Conservation (phyloP, 1,284 basidiomycete genomes). For the Ceratobasidium sp. region DNA sequence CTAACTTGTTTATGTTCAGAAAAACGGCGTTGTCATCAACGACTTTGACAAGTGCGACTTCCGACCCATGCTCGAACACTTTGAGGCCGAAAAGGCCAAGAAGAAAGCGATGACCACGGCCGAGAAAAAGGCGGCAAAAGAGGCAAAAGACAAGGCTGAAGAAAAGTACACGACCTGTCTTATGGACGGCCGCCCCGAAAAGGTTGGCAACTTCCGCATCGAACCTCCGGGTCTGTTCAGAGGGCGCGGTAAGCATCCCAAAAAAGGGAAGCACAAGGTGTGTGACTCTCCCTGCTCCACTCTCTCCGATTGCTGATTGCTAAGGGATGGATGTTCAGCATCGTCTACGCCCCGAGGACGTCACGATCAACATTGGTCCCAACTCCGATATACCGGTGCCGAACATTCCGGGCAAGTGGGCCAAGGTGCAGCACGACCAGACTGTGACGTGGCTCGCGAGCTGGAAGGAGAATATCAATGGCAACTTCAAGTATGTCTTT, state of each 20-base stretch:
- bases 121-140: slow-evolving; percentile 92
- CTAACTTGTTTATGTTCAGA: slow-evolving; percentile 42
- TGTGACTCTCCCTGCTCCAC: slow-evolving; percentile 47
- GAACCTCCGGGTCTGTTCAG: slow-evolving; percentile 98
- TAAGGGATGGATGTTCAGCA: slow-evolving; percentile 72
- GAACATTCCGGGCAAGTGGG: slow-evolving; percentile 91
- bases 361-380: slow-evolving; percentile 92
- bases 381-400: slow-evolving; percentile 81
- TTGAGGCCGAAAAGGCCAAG: slow-evolving; percentile 92
- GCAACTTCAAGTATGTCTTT: slow-evolving; percentile 96
- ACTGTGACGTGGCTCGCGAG: slow-evolving; percentile 98
- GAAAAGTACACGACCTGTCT: slow-evolving; percentile 87
- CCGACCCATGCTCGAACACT: slow-evolving; percentile 93
- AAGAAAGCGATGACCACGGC: slow-evolving; percentile 89
- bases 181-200: slow-evolving; percentile 96
- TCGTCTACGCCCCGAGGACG: slow-evolving; percentile 92
- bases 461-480: slow-evolving; percentile 97
- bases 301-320: slow-evolving; percentile 8
- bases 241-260: slow-evolving; percentile 98
- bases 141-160: slow-evolving; percentile 86
- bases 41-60: slow-evolving; percentile 92
- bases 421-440: slow-evolving; percentile 87
- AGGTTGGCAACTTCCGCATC: slow-evolving; percentile 97
- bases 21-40: slow-evolving; percentile 76
- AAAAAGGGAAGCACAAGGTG: slow-evolving; percentile 96